Base-by-base conservation (phyloP, 768 basidiomycete genomes). In the Sistotremastrum niveocremeum region DNA sequence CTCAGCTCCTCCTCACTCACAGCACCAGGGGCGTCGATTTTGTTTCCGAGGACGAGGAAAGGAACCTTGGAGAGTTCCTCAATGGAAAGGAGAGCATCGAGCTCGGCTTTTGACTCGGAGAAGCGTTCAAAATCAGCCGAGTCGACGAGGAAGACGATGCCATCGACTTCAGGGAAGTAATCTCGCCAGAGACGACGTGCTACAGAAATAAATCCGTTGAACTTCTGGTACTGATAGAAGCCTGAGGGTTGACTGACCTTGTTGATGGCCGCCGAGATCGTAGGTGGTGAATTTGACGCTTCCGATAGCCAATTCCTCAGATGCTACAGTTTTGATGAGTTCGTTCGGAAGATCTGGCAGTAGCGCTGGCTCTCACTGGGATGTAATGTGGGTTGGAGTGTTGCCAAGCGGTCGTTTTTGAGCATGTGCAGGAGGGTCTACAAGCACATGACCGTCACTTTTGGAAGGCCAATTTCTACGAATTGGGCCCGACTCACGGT, bases 161-260 rank as follows among this genome's bases (percentile, higher is more conserved):
- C 94, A 57, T 99, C 91, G 38, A 98, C 95, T 64, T 98, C 95
- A 42, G 95, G 95, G 81, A 99, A 98, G 70, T 98, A 99, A 66
- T 99, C 93, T 48, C 91, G 81, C 95, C 95, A 99, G 62, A 98
- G 82, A 54, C 95, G 88, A 55, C 95, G 93, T 45, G 95, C 95
- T 79, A 56, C 28, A 12, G 30, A 29, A 38, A 37, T 32, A 35
- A 31, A 20, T 2, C 20, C 20, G 20, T 20, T 20, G 1, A 46
- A 38, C 35, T 46, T 8, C 7, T 3, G 37, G 3, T 36, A 45
- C 30, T n/a, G 42, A 28, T 42, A 29, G 33, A 3, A 6, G 40
- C 45, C 20, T 37, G 44, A 45, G 32, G 32, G 40, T 34, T 5
- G 28, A 59, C 70, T 49, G 46, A 89, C 91, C 91, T 63, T 97